These are phyloP conservation scores for Fusarium sublunatum DNA, from an alignment of 2,329 filamentous ascomycete genomes.

Conservation along the genomic window DNA sequence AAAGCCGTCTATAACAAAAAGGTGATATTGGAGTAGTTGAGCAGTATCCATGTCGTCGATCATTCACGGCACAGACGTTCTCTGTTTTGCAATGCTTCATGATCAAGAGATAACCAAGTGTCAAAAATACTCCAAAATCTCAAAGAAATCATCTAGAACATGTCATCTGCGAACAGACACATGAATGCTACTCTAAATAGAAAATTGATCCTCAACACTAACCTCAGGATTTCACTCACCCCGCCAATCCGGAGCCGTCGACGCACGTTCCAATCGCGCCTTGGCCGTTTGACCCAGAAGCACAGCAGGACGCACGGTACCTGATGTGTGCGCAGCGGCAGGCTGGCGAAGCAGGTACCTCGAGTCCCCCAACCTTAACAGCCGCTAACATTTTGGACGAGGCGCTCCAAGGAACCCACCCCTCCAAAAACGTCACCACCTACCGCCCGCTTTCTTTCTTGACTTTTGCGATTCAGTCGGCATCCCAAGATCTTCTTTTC, in stretches of 20 bases:
- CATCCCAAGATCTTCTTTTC: constrained; percentile 35
- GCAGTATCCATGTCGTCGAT: constrained; percentile 35
- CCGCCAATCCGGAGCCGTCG: constrained; percentile 21
- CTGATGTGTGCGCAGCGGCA: constrained; percentile 18
- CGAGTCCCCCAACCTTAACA: constrained; percentile 7
- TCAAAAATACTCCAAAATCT: neutral
- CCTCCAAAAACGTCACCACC: constrained; percentile 45
- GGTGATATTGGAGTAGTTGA: constrained; percentile 16
- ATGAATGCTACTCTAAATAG: neutral
- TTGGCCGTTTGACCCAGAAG: constrained; percentile 14
- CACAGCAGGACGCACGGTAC: constrained; percentile 23
- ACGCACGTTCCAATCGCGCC: constrained; percentile 24
- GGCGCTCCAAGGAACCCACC: constrained; percentile 21
- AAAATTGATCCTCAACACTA: constrained; percentile 11
- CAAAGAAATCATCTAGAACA: neutral
- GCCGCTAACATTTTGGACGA: constrained; percentile 5
- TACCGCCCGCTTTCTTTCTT: constrained; percentile 39
- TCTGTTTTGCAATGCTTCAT: neutral
- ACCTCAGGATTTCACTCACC: neutral
- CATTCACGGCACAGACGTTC: constrained; percentile 12
- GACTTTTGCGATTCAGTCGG: constrained; percentile 45
- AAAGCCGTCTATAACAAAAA: constrained; percentile 6
- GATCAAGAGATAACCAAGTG: no score
- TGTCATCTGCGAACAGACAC: neutral
- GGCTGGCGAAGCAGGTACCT: constrained; percentile 17